Evolutionary conservation across 2,329 filamentous ascomycete genomes (phyloP), one percentile per base, ranked within the genome.

Genomic region (Nemania sp.): DNA sequence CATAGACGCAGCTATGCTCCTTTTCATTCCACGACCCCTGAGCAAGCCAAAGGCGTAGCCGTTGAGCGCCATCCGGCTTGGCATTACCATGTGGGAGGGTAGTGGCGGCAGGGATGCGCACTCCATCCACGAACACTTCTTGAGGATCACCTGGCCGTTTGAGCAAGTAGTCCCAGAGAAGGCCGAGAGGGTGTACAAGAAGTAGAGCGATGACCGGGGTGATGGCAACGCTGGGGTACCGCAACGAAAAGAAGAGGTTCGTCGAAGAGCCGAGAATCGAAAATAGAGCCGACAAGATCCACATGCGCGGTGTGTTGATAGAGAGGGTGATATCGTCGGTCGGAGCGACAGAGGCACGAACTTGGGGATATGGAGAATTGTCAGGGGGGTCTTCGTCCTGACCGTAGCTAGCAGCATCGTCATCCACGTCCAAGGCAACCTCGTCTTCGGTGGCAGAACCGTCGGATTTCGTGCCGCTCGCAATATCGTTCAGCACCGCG

Each of bases 201-300:
- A 95, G 78, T 65, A 94, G 79, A 24, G 90, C 90, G 75, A 96
- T 95, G 61, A 96, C 89, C 33, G 90, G 90, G 19, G 90, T 93
- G 66, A 95, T 93, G 56, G 89, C 88, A 70, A 95, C 90, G 70
- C 90, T 94, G 23, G 91, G 91, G 78, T 94, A 95, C 81, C 91
- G 82, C 68, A 95, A 77, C 30, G 90, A 92, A 76, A 95, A 96
- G 75, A 95, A 94, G 34, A 95, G 75, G 70, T 94, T 94, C 30
- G 89, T 91, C 2, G 88, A 89, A 41, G 90, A 93, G 57, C 90
- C 90, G 33, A 91, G 80, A 31, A 94, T 79, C 7, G 90, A 86
- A 70, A 94, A 94, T 8, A 94, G 68, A 30, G 90, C 79, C n/a
- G 89, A 91, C 15, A 94, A 72, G 26, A 79, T 79, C 90, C 90